phyloP scores from a whole-genome alignment of 108 stramenopile species.

The Nannochloropsis gaditana region DNA sequence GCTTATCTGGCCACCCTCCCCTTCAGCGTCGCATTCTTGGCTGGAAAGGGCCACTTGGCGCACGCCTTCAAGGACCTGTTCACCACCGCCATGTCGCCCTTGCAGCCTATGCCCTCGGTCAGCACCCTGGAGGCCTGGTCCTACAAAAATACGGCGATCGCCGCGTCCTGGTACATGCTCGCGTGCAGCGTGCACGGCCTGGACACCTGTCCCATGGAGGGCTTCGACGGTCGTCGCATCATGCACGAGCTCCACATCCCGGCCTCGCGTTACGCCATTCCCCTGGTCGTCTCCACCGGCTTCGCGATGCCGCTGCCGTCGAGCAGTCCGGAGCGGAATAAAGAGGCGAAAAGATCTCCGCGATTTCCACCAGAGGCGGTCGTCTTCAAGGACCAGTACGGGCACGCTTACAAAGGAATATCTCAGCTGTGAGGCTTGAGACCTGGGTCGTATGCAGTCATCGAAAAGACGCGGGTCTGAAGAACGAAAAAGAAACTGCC shows the following conservation, averaged over 20 bases:
- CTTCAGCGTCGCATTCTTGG: conserved; percentile 56
- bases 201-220: conserved; percentile 79
- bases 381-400: neutral
- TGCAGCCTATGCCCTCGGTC: conserved; percentile 62
- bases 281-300: conserved; percentile 21
- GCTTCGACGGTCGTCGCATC: conserved; percentile 41
- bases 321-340: neutral
- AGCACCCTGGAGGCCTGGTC: conserved; percentile 67
- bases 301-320: neutral
- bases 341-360: neutral
- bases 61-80: conserved; percentile 37
- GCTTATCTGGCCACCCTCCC: conserved; percentile 25
- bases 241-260: conserved; percentile 19
- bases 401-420: neutral
- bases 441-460: too few species aligned
- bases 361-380: conserved; percentile 6
- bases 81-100: conserved; percentile 21
- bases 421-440: neutral
- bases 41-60: conserved; percentile 57
- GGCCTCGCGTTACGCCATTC: conserved; percentile 15
- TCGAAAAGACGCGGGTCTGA: too few species aligned
- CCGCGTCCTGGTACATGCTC: conserved; percentile 71
- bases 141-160: conserved; percentile 72
- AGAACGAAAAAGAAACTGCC: too few species aligned
- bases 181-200: conserved; percentile 64